phyloP scores from a whole-genome alignment of 2,329 filamentous ascomycete genomes.

The Phyllosticta ampelicida region DNA sequence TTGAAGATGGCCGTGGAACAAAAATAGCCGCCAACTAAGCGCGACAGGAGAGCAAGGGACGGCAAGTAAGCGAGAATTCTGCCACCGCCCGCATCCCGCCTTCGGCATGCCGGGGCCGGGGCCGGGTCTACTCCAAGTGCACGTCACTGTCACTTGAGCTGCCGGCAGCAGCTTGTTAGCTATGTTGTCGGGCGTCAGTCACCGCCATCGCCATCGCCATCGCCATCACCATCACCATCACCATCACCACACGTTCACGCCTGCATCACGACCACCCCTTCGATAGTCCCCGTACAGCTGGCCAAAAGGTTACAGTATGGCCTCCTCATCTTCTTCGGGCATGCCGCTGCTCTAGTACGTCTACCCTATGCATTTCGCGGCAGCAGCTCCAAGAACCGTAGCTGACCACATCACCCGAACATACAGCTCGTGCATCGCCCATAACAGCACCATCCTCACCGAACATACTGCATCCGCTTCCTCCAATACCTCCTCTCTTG shows the following conservation, averaged over 20 bases:
- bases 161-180: too few species aligned
- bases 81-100: too few species aligned
- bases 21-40: too few species aligned
- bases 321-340: slow-evolving; percentile 28
- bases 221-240: background rate
- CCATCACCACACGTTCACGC: background rate
- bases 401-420: slow-evolving; percentile 12
- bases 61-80: too few species aligned
- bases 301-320: slow-evolving; percentile 18
- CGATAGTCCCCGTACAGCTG: too few species aligned
- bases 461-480: slow-evolving; percentile 85
- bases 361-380: background rate
- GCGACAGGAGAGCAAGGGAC: too few species aligned
- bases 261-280: background rate
- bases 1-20: too few species aligned
- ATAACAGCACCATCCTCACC: slow-evolving; percentile 83
- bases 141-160: too few species aligned
- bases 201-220: background rate
- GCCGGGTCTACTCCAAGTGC: too few species aligned
- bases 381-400: background rate
- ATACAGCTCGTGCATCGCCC: slow-evolving; percentile 77
- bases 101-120: too few species aligned
- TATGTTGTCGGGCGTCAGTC: too few species aligned
- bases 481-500: slow-evolving; percentile 73
- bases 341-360: slow-evolving; percentile 29